Evolutionary conservation across 176 grass and related monocot species (phyloP).

Genomic region (Oryza brachyantha): DNA sequence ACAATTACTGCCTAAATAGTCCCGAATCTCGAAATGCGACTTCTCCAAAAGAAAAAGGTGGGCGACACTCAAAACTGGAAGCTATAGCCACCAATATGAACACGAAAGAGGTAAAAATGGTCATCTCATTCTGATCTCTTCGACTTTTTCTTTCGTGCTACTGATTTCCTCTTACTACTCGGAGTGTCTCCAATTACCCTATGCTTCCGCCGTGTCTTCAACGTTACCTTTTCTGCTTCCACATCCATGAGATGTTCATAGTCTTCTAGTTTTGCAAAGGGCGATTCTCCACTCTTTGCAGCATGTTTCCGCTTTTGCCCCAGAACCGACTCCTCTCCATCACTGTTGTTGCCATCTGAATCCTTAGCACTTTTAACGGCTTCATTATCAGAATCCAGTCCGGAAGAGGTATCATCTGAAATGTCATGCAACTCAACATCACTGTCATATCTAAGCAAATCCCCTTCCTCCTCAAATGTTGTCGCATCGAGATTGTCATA

Average conservation of each 20-base stretch:
- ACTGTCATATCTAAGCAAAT: slow-evolving; percentile 71
- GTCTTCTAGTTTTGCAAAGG: slow-evolving; percentile 83
- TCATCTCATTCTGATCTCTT: slow-evolving; percentile 39
- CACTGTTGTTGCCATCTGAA: slow-evolving; percentile 30
- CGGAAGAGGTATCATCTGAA: slow-evolving; percentile 11
- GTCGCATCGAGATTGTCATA: slow-evolving; percentile 78
- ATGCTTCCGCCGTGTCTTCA: slow-evolving; percentile 29
- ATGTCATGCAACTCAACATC: slow-evolving; percentile 54
- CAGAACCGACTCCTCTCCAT: background rate
- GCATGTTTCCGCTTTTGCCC: slow-evolving; percentile 50
- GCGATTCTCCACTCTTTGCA: slow-evolving; percentile 38
- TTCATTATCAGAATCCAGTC: background rate
- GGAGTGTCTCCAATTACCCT: slow-evolving; percentile 29
- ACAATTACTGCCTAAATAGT: too few relatives aligned
- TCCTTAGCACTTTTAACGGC: slow-evolving; percentile 20
- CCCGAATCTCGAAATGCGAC: background rate
- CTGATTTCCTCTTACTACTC: slow-evolving; percentile 17
- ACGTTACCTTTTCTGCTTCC: background rate
- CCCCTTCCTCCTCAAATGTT: slow-evolving; percentile 75
- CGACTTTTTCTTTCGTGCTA: slow-evolving; percentile 35
- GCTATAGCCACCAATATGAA: background rate
- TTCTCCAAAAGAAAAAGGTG: background rate
- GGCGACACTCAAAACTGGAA: background rate
- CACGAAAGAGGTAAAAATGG: background rate
- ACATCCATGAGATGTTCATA: slow-evolving; percentile 68